A percentile compares a stretch with the other conserved stretches of the same genome.
These are phyloP conservation scores for Phytophthora sp. DNA, from an alignment of 352 stramenopile genomes.

Conservation along the genomic window DNA sequence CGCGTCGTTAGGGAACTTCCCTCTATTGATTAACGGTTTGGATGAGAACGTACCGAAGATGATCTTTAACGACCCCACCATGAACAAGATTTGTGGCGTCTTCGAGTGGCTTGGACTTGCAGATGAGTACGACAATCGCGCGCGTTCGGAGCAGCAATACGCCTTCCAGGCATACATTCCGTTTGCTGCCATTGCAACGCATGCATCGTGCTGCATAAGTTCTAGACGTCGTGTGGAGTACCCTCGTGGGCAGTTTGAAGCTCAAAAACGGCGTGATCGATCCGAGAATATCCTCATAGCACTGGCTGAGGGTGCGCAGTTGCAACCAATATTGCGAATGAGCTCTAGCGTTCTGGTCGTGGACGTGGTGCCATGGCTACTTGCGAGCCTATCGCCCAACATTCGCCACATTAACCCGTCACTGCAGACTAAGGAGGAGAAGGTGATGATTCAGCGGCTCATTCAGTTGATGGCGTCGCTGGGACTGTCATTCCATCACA, in stretches of 20 bases:
- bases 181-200: slow-evolving; percentile 74
- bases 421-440: slow-evolving; percentile 71
- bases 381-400: slow-evolving; percentile 66
- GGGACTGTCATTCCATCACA: slow-evolving; percentile 75
- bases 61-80: slow-evolving; percentile 90
- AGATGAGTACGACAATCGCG: slow-evolving; percentile 70
- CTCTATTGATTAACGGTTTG: slow-evolving; percentile 82
- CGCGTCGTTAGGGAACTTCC: slow-evolving; percentile 77
- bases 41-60: slow-evolving; percentile 91
- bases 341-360: slow-evolving; percentile 65
- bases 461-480: slow-evolving; percentile 84
- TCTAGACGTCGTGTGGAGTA: slow-evolving; percentile 78
- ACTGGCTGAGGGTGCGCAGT: slow-evolving; percentile 63
- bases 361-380: slow-evolving; percentile 80
- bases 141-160: slow-evolving; percentile 76
- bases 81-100: slow-evolving; percentile 81
- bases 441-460: slow-evolving; percentile 64
- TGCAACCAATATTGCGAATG: slow-evolving; percentile 66
- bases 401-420: slow-evolving; percentile 66
- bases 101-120: slow-evolving; percentile 88
- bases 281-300: slow-evolving; percentile 71
- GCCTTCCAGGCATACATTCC: slow-evolving; percentile 69
- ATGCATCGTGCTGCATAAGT: slow-evolving; percentile 76
- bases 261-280: slow-evolving; percentile 62
- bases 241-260: slow-evolving; percentile 63